Evolutionary conservation across 768 basidiomycete genomes (phyloP).

Genomic region (Mycena rosella): DNA sequence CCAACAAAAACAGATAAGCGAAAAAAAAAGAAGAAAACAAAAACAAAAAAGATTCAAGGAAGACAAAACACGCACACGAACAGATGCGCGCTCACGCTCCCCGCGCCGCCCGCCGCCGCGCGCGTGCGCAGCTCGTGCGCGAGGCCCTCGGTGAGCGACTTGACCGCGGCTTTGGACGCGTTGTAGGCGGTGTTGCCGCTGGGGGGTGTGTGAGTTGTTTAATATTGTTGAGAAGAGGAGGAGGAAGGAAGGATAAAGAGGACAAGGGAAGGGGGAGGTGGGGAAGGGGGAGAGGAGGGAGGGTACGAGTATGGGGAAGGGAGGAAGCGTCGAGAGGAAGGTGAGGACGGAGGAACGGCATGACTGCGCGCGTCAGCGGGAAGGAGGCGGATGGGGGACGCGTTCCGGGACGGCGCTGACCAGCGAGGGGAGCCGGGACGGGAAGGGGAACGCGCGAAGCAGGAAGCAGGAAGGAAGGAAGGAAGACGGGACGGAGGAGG

Average conservation of each 20-base stretch:
- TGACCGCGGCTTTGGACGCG: constrained; percentile 81
- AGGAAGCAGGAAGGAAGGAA: not conserved
- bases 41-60: too few relatives aligned
- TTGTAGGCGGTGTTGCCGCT: constrained; percentile 90
- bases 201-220: constrained; percentile 16
- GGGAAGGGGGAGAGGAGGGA: not conserved
- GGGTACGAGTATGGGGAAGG: not conserved
- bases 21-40: not conserved
- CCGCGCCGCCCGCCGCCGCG: too few relatives aligned
- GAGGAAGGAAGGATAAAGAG: not conserved
- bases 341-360: not conserved
- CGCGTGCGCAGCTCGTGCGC: too few relatives aligned
- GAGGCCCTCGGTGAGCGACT: constrained; percentile 71
- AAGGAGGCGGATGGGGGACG: not conserved
- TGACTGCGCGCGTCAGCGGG: too few relatives aligned
- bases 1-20: not conserved
- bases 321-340: not conserved
- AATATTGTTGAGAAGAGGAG: not conserved
- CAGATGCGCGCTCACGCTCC: too few relatives aligned
- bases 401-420: not conserved
- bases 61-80: too few relatives aligned
- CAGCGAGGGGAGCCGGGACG: not conserved
- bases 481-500: not conserved
- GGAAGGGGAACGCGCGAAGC: not conserved
- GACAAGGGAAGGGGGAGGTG: not conserved